A percentile compares a stretch with the other conserved stretches of the same genome.
These are phyloP conservation scores for Eucalyptus marginata DNA, from an alignment of 345 rosid species.

Conservation along the genomic window DNA sequence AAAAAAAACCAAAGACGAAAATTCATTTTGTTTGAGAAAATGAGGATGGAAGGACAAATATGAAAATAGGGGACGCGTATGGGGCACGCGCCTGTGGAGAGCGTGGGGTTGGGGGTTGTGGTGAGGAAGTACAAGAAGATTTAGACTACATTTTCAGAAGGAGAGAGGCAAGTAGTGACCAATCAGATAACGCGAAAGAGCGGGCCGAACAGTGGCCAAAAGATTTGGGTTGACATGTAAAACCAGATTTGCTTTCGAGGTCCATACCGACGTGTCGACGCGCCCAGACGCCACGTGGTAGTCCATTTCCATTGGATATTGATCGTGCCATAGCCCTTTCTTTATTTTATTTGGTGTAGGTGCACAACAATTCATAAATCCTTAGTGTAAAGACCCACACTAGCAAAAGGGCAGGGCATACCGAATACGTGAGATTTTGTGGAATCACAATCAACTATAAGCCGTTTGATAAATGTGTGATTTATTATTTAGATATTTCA, in stretches of 20 bases:
- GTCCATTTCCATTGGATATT: neutral
- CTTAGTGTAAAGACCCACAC: too few species aligned
- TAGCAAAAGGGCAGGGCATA: too few species aligned
- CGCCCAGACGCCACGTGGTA: neutral
- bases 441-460: too few species aligned
- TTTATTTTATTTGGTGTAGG: neutral
- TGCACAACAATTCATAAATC: neutral
- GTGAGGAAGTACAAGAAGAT: neutral
- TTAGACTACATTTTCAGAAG: neutral
- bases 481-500: too few species aligned
- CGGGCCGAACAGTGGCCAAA: neutral
- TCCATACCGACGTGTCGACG: neutral
- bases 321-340: neutral
- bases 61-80: neutral
- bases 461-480: accelerated
- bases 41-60: neutral
- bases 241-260: neutral
- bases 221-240: neutral
- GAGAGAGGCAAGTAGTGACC: neutral
- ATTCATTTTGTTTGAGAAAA: neutral
- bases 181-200: neutral
- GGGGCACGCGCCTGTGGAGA: neutral
- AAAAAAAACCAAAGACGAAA: too few species aligned
- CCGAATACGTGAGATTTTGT: accelerated
- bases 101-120: neutral